Conservation (phyloP, 345 rosid species). For the Gossypium herbaceum region DNA sequence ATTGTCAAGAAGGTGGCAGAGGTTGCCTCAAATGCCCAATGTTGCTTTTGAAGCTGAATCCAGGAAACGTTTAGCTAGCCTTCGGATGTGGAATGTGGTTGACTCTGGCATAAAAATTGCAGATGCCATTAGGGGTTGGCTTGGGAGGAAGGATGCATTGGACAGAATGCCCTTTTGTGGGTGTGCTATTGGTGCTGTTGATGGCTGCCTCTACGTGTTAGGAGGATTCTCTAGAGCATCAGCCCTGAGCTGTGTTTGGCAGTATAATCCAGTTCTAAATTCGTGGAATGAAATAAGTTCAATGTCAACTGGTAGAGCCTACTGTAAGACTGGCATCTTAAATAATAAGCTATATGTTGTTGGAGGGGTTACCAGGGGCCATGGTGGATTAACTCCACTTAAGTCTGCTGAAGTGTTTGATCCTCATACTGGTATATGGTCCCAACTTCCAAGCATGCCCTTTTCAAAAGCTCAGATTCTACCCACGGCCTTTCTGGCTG, state of each 20-base stretch:
- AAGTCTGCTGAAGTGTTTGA: conserved; percentile 88
- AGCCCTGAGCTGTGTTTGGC: conserved; percentile 65
- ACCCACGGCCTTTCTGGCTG: conserved; percentile 80
- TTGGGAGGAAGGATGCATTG: conserved; percentile 47
- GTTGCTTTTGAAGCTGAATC: conserved; percentile 50
- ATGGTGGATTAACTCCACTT: conserved; percentile 66
- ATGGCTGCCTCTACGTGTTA: conserved; percentile 72
- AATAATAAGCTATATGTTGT: conserved; percentile 75
- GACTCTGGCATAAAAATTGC: conserved; percentile 50
- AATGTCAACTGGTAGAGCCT: conserved; percentile 71
- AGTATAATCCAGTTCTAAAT: conserved; percentile 61
- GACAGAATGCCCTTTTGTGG: conserved; percentile 70
- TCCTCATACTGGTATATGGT: conserved; percentile 57
- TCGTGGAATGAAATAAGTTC: conserved; percentile 67
- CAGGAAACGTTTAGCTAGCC: conserved; percentile 41
- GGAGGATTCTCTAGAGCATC: conserved; percentile 74
- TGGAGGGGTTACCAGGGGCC: conserved; percentile 71
- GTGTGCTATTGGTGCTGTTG: conserved; percentile 65
- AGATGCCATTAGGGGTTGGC: conserved; percentile 61
- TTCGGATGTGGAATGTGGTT: conserved; percentile 55
- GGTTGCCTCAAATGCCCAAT: conserved; percentile 73
- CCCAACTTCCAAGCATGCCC: conserved; percentile 81
- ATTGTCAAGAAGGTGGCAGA: conserved; percentile 64
- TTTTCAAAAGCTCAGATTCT: conserved; percentile 72
- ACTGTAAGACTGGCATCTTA: conserved; percentile 68